phyloP scores from a whole-genome alignment of 2,329 filamentous ascomycete species.

The Trichothecium roseum region DNA sequence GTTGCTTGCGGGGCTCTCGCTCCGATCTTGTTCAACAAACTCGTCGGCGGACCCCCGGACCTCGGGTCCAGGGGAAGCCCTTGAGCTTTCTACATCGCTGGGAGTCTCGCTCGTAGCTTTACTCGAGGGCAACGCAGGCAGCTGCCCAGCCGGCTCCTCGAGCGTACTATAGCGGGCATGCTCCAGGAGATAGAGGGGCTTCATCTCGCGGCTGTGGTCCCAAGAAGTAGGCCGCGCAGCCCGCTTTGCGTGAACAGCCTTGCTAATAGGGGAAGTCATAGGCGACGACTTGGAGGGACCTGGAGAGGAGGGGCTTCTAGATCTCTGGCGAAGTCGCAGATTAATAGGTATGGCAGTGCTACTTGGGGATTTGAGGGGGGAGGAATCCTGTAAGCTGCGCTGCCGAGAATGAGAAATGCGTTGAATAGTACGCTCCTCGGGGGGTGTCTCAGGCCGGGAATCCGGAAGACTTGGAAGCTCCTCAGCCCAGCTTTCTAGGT shows the following conservation, averaged over 20 bases:
- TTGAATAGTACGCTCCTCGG: slow-evolving; percentile 31
- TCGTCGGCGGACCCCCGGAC: slow-evolving; percentile 15
- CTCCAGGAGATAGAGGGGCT: slow-evolving; percentile 75
- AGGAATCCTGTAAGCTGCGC: slow-evolving; percentile 36
- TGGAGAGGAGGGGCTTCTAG: slow-evolving; percentile 29
- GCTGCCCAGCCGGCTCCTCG: slow-evolving; percentile 21
- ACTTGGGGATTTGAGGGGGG: slow-evolving; percentile 39
- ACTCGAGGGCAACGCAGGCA: slow-evolving; percentile 40
- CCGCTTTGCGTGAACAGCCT: slow-evolving; percentile 16
- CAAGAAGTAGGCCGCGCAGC: slow-evolving; percentile 46
- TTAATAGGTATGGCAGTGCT: slow-evolving; percentile 48
- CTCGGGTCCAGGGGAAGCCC: slow-evolving; percentile 9
- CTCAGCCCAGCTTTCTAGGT: slow-evolving; percentile 9
- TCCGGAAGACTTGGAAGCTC: slow-evolving; percentile 46
- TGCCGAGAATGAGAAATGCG: slow-evolving; percentile 34
- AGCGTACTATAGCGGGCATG: slow-evolving; percentile 32
- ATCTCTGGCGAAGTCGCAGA: slow-evolving; percentile 39
- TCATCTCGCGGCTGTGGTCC: slow-evolving; percentile 59
- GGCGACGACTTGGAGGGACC: slow-evolving; percentile 28
- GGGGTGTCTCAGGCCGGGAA: slow-evolving; percentile 47
- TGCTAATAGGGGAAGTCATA: slow-evolving; percentile 6
- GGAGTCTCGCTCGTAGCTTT: slow-evolving; percentile 15
- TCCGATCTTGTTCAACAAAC: slow-evolving; percentile 8
- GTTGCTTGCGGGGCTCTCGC: background rate
- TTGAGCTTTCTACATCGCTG: slow-evolving; percentile 21